Percentiles rank a stretch among this genome's conserved stretches.
Evolutionary conservation across 208 protist species (phyloP).

Genomic region (Trypanosoma melophagium): DNA sequence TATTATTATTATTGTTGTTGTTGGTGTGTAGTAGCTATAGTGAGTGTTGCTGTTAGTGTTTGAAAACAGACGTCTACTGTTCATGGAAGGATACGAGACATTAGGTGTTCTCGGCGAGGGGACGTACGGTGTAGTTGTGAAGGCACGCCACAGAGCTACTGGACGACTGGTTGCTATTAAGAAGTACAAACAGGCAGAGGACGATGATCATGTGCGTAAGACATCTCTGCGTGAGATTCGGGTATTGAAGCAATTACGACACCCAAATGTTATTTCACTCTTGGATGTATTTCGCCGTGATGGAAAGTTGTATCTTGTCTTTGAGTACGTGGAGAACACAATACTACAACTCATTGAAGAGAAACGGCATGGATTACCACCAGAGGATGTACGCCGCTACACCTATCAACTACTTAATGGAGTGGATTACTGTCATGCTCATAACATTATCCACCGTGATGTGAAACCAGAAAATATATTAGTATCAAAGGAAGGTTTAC

Average conservation of each 20-base stretch:
- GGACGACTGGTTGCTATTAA: conserved; percentile 95
- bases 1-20: too few species aligned
- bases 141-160: conserved; percentile 91
- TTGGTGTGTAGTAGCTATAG: too few species aligned
- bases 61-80: too few species aligned
- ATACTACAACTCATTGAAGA: conserved; percentile 92
- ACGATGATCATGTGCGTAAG: conserved; percentile 93
- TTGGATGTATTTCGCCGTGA: conserved; percentile 92
- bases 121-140: conserved; percentile 95
- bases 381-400: conserved; percentile 75
- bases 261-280: conserved; percentile 94
- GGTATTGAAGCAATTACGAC: conserved; percentile 92
- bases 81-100: conserved; percentile 92
- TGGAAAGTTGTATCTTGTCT: conserved; percentile 94
- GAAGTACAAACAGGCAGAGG: conserved; percentile 96
- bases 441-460: conserved; percentile 93
- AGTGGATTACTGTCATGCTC: conserved; percentile 92
- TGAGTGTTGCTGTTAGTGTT: too few species aligned
- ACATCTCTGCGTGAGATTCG: conserved; percentile 92
- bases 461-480: conserved; percentile 94
- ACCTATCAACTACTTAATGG: conserved; percentile 94
- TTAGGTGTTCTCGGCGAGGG: conserved; percentile 92
- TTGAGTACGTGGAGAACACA: conserved; percentile 93
- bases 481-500: conserved; percentile 69
- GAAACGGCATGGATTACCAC: conserved; percentile 64